Percentiles rank a stretch among this genome's conserved stretches.
These are phyloP conservation scores for Hippophae gyantsensis DNA, from an alignment of 306 rosid genomes.

Conservation along the genomic window DNA sequence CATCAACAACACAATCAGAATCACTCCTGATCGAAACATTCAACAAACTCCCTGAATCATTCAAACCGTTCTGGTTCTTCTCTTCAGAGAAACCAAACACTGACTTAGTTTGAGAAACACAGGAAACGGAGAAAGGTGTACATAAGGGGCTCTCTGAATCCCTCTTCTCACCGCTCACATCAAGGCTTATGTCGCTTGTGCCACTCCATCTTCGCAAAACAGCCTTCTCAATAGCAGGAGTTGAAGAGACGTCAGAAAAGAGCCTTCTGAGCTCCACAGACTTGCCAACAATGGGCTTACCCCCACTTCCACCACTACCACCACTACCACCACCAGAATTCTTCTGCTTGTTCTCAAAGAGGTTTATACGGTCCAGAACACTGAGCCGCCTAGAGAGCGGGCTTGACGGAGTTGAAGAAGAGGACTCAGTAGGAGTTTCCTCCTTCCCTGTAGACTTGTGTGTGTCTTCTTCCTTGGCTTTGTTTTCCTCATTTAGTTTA, in stretches of 20 bases:
- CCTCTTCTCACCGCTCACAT: constrained; percentile 66
- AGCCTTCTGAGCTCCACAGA: constrained; percentile 63
- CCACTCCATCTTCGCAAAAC: constrained; percentile 89
- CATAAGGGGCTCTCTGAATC: constrained; percentile 54
- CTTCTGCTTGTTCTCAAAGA: constrained; percentile 91
- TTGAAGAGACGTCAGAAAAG: constrained; percentile 56
- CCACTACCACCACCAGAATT: constrained; percentile 32
- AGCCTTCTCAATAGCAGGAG: constrained; percentile 30
- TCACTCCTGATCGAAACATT: constrained; percentile 19
- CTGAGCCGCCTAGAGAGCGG: constrained; percentile 67
- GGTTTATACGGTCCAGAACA: constrained; percentile 91
- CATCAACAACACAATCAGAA: constrained; percentile 17
- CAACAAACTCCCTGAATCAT: constrained; percentile 10
- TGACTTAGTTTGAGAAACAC: constrained; percentile 29
- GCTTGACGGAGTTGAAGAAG: constrained; percentile 23
- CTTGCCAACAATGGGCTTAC: constrained; percentile 51
- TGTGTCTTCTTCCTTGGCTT: constrained; percentile 12
- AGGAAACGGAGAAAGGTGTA: constrained; percentile 46
- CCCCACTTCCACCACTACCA: constrained; percentile 30
- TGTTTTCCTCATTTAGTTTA: constrained; percentile 34
- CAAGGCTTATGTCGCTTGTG: constrained; percentile 89
- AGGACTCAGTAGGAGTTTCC: constrained; percentile 15
- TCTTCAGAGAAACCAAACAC: constrained; percentile 25
- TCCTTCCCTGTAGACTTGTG: constrained; percentile 18
- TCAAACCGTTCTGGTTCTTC: constrained; percentile 26